Base-by-base conservation (phyloP, 1,284 basidiomycete species). In the Papiliotrema fonsecae region DNA sequence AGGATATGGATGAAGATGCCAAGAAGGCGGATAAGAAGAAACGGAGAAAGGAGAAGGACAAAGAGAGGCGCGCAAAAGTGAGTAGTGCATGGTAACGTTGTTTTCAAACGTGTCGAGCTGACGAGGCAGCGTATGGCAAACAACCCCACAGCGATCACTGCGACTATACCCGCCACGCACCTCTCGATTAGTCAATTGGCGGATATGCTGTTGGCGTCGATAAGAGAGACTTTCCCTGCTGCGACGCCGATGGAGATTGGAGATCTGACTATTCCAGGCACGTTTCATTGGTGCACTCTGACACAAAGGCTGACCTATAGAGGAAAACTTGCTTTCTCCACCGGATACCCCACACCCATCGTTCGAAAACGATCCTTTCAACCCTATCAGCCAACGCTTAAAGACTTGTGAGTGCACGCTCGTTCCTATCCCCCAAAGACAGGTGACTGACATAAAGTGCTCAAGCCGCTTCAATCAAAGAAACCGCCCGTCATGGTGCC, bases 181-280 rank as follows among this genome's bases (percentile, higher is more conserved):
- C 49, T 66, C 18, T 18, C 45, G 4, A 45, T 51, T 6, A 46
- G 47, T 3, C 56, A 64, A 14, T 45, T 69, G 13, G 61, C 60
- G 0, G 42, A 50, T 2, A 40, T 65, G 9, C 55, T 71, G 10
- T 61, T 68, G 13, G 38, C 54, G 0, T 64, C 61, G 0, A 59
- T 63, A 26, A 49, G 63, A n/a, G 65, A 67, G 32, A 60, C 67
- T 4, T 67, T 61, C 45, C 61, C 67, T 2, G 52, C 62, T 9
- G 61, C 64, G 6, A 65, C 60, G 16, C 50, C 61, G 16, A 70
- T 74, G 59, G 72, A 74, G 56, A 56, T 74, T 32, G 67, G 66
- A 6, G 70, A 73, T 43, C 44, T 66, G 16, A 49, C 51, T 5
- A 58, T 71, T 11, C 61, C 64, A 5, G 47, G 65, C 63, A 30